Evolutionary conservation across 2,329 filamentous ascomycete species (phyloP), one percentile per base, ranked within the genome.

Genomic region (Neoarthrinium moseri): DNA sequence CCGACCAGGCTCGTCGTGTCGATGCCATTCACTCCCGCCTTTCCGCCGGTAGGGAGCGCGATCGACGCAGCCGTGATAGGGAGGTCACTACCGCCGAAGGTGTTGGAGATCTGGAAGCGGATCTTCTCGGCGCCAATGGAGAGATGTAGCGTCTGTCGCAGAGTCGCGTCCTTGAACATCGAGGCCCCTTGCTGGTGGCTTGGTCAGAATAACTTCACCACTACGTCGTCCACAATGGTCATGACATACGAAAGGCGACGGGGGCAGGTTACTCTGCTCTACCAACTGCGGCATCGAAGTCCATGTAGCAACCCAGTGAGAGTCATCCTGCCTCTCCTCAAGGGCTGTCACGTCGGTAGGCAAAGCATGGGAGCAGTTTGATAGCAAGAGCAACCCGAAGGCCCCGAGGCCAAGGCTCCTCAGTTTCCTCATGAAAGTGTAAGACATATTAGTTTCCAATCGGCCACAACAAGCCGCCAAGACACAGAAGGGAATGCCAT

Each of bases 221-320:
- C 5, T 18, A 17, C n/a, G 29, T 33, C 5, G 32, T 17, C 36
- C 7, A 43, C 21, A 8, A 2, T 4, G 22, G 20, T 13, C 21
- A 30, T 7, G 20, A 64, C 75, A 42, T 69, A 79, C 78, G 56
- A 82, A 87, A 33, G 81, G 78, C 3, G 73, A 60, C 1, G 77
- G 76, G 8, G 83, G 83, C 17, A 87, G 69, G 52, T 86, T 87
- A 37, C 65, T 69, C 8, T 72, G 74, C 56, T 87, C 83, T 2
- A 80, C 80, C 32, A 84, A 65, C 58, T 86, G 82, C 0, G 82
- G 81, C 82, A 86, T 86, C 3, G 80, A 71, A 0, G 78, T 77
- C 83, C 83, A 87, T 2, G 77, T 81, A 50, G 79, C 74, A 5
- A 84, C 75, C 83, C 82, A 86, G 52, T 82, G 78, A 23, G 51